phyloP scores from a whole-genome alignment of 179 eudicot genomes.

The Camellia oleifera region DNA sequence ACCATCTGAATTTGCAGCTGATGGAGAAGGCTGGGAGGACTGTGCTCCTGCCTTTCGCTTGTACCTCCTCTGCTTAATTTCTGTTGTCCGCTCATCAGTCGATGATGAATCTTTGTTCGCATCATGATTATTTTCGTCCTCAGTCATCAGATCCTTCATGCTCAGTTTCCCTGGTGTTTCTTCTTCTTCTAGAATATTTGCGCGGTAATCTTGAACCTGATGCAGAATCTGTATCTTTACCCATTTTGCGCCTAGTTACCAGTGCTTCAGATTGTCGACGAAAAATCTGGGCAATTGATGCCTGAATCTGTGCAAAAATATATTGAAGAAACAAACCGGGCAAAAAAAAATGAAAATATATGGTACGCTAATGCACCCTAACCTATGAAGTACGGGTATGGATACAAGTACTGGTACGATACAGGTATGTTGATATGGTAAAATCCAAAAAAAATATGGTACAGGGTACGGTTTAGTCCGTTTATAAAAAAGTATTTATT shows the following conservation, averaged over 20 bases:
- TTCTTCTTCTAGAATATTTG: conserved; percentile 24
- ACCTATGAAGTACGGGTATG: background rate
- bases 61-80: conserved; percentile 42
- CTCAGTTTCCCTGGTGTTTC: conserved; percentile 8
- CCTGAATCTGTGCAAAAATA: conserved; percentile 51
- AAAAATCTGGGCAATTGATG: conserved; percentile 52
- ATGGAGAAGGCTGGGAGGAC: conserved; percentile 36
- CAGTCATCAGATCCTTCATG: conserved; percentile 38
- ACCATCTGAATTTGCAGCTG: conserved; percentile 44
- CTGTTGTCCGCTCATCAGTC: conserved; percentile 50
- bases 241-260: conserved; percentile 31
- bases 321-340: background rate
- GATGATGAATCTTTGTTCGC: conserved; percentile 57
- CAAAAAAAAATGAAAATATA: background rate
- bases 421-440: no score
- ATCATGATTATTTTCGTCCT: conserved; percentile 49
- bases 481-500: no score
- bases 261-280: conserved; percentile 64
- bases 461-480: no score
- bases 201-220: conserved; percentile 5
- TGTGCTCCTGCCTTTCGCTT: conserved; percentile 34
- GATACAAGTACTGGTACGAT: no score
- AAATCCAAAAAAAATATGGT: no score
- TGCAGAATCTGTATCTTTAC: conserved; percentile 15
- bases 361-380: background rate